Base-by-base conservation (phyloP, 2,329 filamentous ascomycete species). In the Byssothecium circinans region DNA sequence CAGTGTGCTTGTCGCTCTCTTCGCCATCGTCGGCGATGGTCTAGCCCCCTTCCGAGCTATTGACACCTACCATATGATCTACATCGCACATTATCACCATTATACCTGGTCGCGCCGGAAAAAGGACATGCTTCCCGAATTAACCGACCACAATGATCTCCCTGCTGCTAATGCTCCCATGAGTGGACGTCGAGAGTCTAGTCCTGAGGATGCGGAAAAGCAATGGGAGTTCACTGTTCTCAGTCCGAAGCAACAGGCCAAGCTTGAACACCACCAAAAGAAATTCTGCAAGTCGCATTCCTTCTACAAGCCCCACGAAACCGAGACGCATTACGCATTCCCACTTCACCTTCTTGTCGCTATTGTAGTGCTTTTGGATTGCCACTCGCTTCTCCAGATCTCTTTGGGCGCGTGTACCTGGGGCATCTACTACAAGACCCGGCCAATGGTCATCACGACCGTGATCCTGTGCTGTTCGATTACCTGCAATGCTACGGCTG, bases 291-390 rank as follows among this genome's bases (percentile, higher is more conserved):
- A 87, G 58, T 90, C 86, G 0, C 89, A 95, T 67, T 91, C 87
- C 5, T 95, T 92, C 70, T 95, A 95, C 77, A 91, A 91, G 61
- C 89, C 89, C 0, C 87, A 95, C 68, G 89, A 95, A 70, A 95
- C 89, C 0, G 78, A 83, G 27, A 95, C 89, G 0, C 89, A 95
- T 65, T 79, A 84, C 64, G 86, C 89, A 0, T 95, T 95, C 52
- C 88, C 89, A 0, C 75, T 91, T 1, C 79, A 81, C 25, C 77
- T 90, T 5, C 82, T 95, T 25, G 79, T 94, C 30, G 84, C 87
- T 47, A 85, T 92, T 49, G 86, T 92, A n/a, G 77, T 89, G 6
- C 75, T 95, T 2, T 78, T 94, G 2, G 89, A 95, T 67, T 85
- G 81, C 52, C 89, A 95, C 72, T 90, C 86, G 4, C 76, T 88